phyloP scores from a whole-genome alignment of 495 filamentous ascomycete species.

The Penicillium antarcticum region DNA sequence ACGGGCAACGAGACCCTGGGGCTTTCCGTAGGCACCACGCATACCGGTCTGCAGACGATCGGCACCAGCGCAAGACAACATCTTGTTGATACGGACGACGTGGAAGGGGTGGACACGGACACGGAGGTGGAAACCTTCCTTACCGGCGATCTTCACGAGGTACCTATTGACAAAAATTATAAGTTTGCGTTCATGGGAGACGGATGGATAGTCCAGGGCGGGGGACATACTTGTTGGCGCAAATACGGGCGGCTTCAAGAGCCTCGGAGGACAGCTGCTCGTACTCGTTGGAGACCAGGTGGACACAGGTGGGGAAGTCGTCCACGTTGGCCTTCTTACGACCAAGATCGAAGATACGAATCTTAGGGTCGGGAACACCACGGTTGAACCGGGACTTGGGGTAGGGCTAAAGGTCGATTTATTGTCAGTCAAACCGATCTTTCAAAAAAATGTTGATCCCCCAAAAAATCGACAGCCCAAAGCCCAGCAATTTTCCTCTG shows the following conservation, averaged over 20 bases:
- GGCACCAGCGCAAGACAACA: conserved; percentile 99
- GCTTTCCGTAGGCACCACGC: conserved; percentile 99
- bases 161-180: conserved; percentile 49
- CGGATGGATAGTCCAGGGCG: neutral
- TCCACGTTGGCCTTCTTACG: conserved; percentile 96
- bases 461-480: neutral
- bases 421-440: conserved; percentile 25
- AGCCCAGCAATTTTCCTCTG: neutral
- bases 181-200: neutral
- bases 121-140: conserved; percentile 98
- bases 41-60: conserved; percentile 99
- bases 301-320: conserved; percentile 95
- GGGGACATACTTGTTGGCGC: conserved; percentile 84
- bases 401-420: conserved; percentile 64
- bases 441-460: neutral
- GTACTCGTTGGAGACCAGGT: conserved; percentile 98
- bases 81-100: conserved; percentile 99
- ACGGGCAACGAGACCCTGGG: conserved; percentile 93
- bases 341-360: conserved; percentile 98
- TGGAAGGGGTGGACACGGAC: conserved; percentile 98
- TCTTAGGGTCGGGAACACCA: conserved; percentile 99
- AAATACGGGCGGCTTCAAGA: conserved; percentile 97
- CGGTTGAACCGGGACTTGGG: conserved; percentile 99
- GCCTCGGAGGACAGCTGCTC: conserved; percentile 98
- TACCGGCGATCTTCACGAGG: conserved; percentile 91